These are phyloP conservation scores for Clavispora santaluciae DNA, from an alignment of 805 yeast genomes.

Conservation along the genomic window DNA sequence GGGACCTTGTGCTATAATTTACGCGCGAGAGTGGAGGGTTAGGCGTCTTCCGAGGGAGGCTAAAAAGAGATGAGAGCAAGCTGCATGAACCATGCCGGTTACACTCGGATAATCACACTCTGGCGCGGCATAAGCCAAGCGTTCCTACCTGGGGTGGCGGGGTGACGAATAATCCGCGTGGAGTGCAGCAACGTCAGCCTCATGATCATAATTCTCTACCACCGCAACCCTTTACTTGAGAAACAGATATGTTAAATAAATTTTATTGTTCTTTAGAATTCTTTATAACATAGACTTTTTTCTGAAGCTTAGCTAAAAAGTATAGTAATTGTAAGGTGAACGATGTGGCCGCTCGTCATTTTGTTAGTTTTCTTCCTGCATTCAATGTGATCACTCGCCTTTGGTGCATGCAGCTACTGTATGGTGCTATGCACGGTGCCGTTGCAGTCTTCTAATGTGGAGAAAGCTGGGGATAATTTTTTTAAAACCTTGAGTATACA, in stretches of 20 bases:
- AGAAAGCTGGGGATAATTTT: neutral
- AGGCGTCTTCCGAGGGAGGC: neutral
- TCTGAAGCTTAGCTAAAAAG: no score
- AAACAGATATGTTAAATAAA: no score
- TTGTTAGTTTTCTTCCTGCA: neutral
- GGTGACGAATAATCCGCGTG: neutral
- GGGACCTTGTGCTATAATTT: no score
- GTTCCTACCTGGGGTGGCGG: neutral
- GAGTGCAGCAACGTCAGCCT: constrained; percentile 1
- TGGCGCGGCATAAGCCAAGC: neutral
- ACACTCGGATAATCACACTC: neutral
- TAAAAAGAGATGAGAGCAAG: neutral
- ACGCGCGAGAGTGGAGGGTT: no score
- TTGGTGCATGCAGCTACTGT: neutral
- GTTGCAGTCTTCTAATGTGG: neutral
- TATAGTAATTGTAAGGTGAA: no score
- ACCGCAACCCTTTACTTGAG: no score
- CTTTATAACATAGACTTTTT: no score
- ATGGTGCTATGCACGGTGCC: neutral
- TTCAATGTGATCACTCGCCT: neutral
- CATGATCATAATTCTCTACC: no score
- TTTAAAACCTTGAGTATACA: no score
- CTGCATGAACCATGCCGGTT: neutral
- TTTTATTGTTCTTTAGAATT: no score
- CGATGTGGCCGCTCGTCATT: no score